These are phyloP conservation scores for Prasinococcaceae sp. DNA, from an alignment of 139 green algal species.

Conservation along the genomic window DNA sequence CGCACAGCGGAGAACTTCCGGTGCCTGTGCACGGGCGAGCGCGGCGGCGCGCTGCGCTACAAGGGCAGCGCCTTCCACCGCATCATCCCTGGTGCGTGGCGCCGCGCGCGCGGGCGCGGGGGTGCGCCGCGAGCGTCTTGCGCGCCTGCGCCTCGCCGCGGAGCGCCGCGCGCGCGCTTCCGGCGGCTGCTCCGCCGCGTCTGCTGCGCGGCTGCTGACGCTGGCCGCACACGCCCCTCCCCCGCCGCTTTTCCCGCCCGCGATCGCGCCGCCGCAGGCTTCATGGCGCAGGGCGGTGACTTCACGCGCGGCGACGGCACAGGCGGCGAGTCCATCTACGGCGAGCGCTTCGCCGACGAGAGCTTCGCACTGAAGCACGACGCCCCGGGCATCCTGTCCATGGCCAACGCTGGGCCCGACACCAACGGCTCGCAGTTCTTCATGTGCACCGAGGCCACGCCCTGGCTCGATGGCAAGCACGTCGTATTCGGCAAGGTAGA, in stretches of 20 bases:
- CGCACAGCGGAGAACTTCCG: conserved; percentile 45
- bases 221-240: too few relatives aligned
- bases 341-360: conserved; percentile 57
- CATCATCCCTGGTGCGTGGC: too few relatives aligned
- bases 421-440: conserved; percentile 80
- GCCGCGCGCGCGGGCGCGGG: too few relatives aligned
- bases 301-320: conserved; percentile 57
- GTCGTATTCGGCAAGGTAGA: conserved; percentile 21
- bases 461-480: conserved; percentile 65
- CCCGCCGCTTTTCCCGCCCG: too few relatives aligned
- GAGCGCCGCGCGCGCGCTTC: too few relatives aligned
- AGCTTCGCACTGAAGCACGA: conserved; percentile 71
- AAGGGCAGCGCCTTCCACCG: conserved; percentile 38
- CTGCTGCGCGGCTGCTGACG: too few relatives aligned
- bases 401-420: conserved; percentile 67
- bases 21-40: conserved; percentile 36
- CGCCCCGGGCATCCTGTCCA: conserved; percentile 53
- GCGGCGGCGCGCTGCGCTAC: conserved; percentile 60
- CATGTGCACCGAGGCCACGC: conserved; percentile 74
- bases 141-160: too few relatives aligned
- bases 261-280: background rate
- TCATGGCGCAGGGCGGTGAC: conserved; percentile 56
- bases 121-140: too few relatives aligned
- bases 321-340: conserved; percentile 77
- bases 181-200: too few relatives aligned